phyloP scores from a whole-genome alignment of 306 rosid genomes.

The Canavalia gladiata region DNA sequence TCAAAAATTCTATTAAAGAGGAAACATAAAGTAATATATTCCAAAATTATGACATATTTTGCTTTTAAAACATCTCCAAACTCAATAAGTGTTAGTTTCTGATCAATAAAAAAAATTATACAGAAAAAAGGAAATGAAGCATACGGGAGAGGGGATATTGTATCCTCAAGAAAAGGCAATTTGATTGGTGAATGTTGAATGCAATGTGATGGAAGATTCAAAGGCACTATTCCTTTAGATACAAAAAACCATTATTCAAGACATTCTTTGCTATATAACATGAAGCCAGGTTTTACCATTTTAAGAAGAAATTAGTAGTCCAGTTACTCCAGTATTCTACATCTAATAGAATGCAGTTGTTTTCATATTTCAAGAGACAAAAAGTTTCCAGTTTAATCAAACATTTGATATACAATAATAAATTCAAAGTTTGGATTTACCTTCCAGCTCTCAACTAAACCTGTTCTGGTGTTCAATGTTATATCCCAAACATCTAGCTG shows the following conservation, averaged over 20 bases:
- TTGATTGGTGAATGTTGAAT: neutral
- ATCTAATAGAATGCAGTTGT: neutral
- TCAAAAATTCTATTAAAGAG: neutral
- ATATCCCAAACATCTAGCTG: constrained; percentile 79
- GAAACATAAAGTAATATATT: neutral
- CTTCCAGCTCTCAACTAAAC: constrained; percentile 90
- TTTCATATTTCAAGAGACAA: neutral
- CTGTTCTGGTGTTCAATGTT: constrained; percentile 68
- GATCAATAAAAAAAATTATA: no score
- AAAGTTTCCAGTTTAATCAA: neutral
- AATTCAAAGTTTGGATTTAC: constrained; percentile 50
- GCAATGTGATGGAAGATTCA: neutral
- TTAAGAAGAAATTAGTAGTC: neutral
- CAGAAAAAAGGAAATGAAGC: no score
- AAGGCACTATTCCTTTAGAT: neutral
- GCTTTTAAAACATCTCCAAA: no score
- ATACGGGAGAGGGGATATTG: no score
- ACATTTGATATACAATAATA: neutral
- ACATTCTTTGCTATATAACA: neutral
- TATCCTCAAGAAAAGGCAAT: neutral
- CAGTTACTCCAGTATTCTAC: neutral
- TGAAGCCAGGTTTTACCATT: neutral
- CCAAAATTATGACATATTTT: neutral
- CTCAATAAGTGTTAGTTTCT: no score
- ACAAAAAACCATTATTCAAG: neutral